Base-by-base conservation (phyloP, 352 stramenopile species). In the Elongisporangium undulatum region DNA sequence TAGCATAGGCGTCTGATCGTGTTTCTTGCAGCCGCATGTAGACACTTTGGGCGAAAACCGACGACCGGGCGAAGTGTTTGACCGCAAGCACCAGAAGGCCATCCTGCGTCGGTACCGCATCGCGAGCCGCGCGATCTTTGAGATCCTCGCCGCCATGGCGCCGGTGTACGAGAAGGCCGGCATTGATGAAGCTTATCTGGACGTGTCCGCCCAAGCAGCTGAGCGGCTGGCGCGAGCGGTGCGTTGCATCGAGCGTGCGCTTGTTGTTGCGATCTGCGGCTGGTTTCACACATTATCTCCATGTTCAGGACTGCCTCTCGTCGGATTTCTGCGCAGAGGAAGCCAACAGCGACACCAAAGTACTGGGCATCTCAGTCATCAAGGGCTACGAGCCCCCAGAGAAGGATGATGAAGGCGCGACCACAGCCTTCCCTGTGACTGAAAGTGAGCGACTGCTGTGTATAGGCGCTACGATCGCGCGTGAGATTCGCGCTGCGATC, bases 151-250 rank as follows among this genome's bases (percentile, higher is more conserved):
- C 29, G 66, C 67, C 23, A 69, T 85, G 51, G 79, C 79, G 23
- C 59, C 77, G 0, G 24, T 88, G 3, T 82, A 82, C 20, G 83
- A 95, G 64, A 88, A 88, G 61, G 85, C 81, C 12, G 80, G 83
- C 58, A 86, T 95, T 52, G 85, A 95, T 56, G 85, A 95, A 66
- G 85, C 82, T 7, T 95, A 89, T 56, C 71, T 95, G 58, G 85
- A 95, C 61, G 62, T 95, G 41, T 90, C 85, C 3, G 68, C 87
- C 15, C 80, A 85, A 55, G 84, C 81, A 23, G 57, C 67, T 15
- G 65, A 85, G 66, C 75, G 77, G 19, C 74, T 92, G 16, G 72
- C 71, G 12, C 53, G 72, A 9, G 75, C 71, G 69, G 80, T 89
- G 23, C 12, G 62, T 38, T n/a, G 2, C 12, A 23, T 58, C 13